Evolutionary conservation across 2,329 filamentous ascomycete genomes (phyloP).

Genomic region (Aaosphaeria pasadenensis): DNA sequence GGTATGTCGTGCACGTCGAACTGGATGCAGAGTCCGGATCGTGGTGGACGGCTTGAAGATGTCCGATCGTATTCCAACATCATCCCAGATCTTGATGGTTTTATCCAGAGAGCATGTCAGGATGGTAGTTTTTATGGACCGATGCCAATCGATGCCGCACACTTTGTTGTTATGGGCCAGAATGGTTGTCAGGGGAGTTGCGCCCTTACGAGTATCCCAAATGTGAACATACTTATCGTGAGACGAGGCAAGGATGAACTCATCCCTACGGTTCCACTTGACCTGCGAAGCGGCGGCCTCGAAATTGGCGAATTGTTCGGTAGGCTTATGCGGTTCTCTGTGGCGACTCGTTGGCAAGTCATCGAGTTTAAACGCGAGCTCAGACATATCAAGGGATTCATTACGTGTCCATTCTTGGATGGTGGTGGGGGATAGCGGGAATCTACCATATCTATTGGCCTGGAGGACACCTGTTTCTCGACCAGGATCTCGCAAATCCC

Average conservation of each 20-base stretch:
- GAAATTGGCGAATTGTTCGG: constrained; percentile 78
- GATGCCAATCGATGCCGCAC: constrained; percentile 93
- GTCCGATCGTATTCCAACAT: constrained; percentile 55
- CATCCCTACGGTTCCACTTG: constrained; percentile 86
- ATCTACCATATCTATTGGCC: neutral
- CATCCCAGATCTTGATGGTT: constrained; percentile 93
- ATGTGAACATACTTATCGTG: constrained; percentile 86
- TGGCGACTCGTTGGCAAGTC: neutral
- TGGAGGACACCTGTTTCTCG: constrained; percentile 59
- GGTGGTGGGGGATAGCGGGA: neutral
- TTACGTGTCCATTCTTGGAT: neutral
- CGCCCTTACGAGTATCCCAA: constrained; percentile 82
- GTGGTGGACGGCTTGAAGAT: constrained; percentile 49
- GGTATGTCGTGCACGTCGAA: constrained; percentile 88
- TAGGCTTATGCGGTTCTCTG: constrained; percentile 2
- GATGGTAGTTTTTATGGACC: constrained; percentile 67
- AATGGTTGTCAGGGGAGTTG: constrained; percentile 76
- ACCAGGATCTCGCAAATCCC: constrained; percentile 76
- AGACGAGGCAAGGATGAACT: constrained; percentile 84
- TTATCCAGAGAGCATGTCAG: constrained; percentile 89
- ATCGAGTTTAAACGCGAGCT: too few species aligned
- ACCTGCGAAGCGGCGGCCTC: constrained; percentile 91
- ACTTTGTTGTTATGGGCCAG: constrained; percentile 90
- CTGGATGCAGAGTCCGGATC: constrained; percentile 78
- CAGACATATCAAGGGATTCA: neutral